Base-by-base conservation (phyloP, 805 yeast species). In the Saccharomycopsis malanga region DNA sequence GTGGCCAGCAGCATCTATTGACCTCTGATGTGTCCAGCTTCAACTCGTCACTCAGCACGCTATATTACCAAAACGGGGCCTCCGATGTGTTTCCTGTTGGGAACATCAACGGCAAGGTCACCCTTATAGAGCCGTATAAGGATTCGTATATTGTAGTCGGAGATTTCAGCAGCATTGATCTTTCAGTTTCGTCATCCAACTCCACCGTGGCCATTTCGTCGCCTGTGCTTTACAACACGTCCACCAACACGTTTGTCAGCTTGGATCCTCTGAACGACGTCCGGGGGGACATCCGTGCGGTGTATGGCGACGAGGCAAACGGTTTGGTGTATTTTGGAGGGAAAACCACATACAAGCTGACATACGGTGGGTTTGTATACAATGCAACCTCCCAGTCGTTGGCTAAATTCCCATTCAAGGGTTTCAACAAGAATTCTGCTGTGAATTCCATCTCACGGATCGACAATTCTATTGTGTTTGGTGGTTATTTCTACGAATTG, bases 281-380 rank as follows among this genome's bases (percentile, higher is more conserved):
- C 17, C 22, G 42, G 2, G 81, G 79, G 4, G 48, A 59, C 1
- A 70, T 82, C 2, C 55, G 61, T 3, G 56, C 79, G 0, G 70
- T 76, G 0, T 65, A 67, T 35, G 74, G 78, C 46, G 81, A 80
- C 62, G 41, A 54, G 1, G 70, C 68, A 39, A 61, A 64, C 29
- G 63, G 73, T 20, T 47, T 76, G 20, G 72, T 87, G 0, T 87
- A 85, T 58, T 73, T 86, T 42, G 98, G 97, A 7, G 98, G 98
- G 18, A 71, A 76, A 50, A 76, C 91, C 54, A 60, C 70, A 4
- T 79, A 69, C 59, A 69, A 75, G 47, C 61, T 66, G 39, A 69
- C 79, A 5, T 57, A 69, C 54, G 83, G 87, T 43, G 83, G 76
- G 0, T 80, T 84, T 7, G 64, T 78, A 3, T 91, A 86, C 71